These are phyloP conservation scores for Cordyceps cateniannulata DNA, from an alignment of 2,329 filamentous ascomycete species.

Conservation along the genomic window DNA sequence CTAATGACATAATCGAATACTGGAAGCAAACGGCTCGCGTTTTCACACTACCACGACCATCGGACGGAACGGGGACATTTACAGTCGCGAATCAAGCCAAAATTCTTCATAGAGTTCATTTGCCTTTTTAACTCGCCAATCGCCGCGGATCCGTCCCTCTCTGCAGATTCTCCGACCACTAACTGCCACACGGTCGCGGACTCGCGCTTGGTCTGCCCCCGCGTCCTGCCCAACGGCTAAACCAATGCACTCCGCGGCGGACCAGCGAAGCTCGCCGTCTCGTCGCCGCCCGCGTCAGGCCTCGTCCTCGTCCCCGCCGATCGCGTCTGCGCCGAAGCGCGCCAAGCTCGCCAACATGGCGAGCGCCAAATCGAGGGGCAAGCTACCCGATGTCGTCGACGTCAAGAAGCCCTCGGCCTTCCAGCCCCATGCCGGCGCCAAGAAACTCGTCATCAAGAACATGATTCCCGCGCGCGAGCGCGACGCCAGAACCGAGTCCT, in stretches of 20 bases:
- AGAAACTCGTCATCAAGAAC: slow-evolving; percentile 92
- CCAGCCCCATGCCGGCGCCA: slow-evolving; percentile 69
- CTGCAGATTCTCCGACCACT: neutral
- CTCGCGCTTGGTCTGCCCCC: neutral
- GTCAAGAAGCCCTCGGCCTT: slow-evolving; percentile 41
- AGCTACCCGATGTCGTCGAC: slow-evolving; percentile 32
- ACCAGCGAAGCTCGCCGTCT: slow-evolving; percentile 26
- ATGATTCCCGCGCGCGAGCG: slow-evolving; percentile 55
- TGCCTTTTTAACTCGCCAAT: too few species aligned
- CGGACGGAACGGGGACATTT: neutral
- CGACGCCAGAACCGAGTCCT: slow-evolving; percentile 60
- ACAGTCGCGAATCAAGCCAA: neutral
- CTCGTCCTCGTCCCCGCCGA: slow-evolving; percentile 22
- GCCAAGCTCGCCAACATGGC: slow-evolving; percentile 26
- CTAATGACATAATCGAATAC: slow-evolving; percentile 2
- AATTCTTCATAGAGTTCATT: neutral
- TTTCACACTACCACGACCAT: neutral
- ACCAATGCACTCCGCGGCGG: slow-evolving; percentile 27
- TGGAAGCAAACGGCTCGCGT: neutral
- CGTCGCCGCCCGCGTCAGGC: slow-evolving; percentile 33
- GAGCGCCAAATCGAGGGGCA: slow-evolving; percentile 32
- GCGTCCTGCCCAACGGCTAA: neutral
- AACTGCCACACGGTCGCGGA: neutral
- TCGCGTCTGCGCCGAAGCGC: slow-evolving; percentile 25
- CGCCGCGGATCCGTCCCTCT: too few species aligned